phyloP scores from a whole-genome alignment of 129 eudicot genomes.

The Rutidosis leptorrhynchoides region DNA sequence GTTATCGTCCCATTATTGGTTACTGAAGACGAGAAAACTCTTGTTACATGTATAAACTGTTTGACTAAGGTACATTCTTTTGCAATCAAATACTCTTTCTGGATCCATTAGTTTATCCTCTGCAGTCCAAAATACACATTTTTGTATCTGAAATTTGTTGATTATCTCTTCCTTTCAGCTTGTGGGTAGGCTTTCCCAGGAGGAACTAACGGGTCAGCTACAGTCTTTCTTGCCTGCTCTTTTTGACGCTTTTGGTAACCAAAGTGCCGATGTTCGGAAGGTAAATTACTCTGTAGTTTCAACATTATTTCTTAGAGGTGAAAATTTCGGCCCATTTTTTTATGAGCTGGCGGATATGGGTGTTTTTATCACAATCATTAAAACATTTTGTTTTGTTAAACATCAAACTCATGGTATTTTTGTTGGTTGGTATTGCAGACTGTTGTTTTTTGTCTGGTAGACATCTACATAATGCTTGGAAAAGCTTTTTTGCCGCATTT shows the following conservation, averaged over 20 bases:
- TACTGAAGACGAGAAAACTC: conserved; percentile 92
- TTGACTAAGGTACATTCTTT: conserved; percentile 73
- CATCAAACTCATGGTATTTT: conserved; percentile 2
- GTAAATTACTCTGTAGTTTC: conserved; percentile 22
- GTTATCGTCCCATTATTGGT: conserved; percentile 81
- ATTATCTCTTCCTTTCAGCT: conserved; percentile 53
- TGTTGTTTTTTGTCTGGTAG: conserved; percentile 95
- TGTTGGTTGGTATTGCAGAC: conserved; percentile 57
- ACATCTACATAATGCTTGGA: conserved; percentile 92
- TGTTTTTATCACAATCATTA: too few species aligned
- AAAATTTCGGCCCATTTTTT: background rate
- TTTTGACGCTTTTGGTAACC: conserved; percentile 95
- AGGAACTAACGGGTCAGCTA: conserved; percentile 73
- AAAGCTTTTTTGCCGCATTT: conserved; percentile 81
- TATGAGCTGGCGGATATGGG: too few species aligned
- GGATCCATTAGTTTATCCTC: too few species aligned
- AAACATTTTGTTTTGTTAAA: background rate
- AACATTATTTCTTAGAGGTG: background rate
- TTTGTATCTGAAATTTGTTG: conserved; percentile 8
- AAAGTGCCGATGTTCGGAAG: conserved; percentile 99
- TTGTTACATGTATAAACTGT: conserved; percentile 82
- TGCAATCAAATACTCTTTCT: conserved; percentile 13
- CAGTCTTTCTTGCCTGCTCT: conserved; percentile 92
- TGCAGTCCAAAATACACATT: background rate
- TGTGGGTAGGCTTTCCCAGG: conserved; percentile 87